These are phyloP conservation scores for Boechera stricta DNA, from an alignment of 345 rosid species.

Conservation along the genomic window DNA sequence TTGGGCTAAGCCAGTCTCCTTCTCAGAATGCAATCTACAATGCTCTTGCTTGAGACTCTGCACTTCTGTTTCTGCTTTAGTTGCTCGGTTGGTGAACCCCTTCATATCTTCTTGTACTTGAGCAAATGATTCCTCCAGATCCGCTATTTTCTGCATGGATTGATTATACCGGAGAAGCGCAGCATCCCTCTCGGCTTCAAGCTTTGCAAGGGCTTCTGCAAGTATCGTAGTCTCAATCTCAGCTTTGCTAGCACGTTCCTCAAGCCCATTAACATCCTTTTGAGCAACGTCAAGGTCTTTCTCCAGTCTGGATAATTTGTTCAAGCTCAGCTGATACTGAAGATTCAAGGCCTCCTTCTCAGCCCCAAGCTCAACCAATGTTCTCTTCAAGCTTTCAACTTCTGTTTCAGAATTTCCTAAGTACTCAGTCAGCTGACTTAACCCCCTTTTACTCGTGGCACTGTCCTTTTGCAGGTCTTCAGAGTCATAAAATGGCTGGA, in stretches of 20 bases:
- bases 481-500: constrained; percentile 45
- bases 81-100: constrained; percentile 56
- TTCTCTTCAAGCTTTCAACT: constrained; percentile 61
- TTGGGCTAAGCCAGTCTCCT: constrained; percentile 62
- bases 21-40: constrained; percentile 65
- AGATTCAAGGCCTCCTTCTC: constrained; percentile 72
- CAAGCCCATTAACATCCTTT: constrained; percentile 62
- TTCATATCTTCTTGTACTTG: constrained; percentile 57
- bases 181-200: constrained; percentile 80
- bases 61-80: constrained; percentile 68
- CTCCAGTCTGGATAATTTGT: constrained; percentile 69
- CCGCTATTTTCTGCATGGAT: constrained; percentile 66
- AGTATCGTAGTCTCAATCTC: constrained; percentile 74
- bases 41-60: constrained; percentile 62
- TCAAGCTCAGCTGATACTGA: constrained; percentile 69
- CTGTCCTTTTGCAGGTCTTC: constrained; percentile 52
- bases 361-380: constrained; percentile 68
- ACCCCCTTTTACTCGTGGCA: constrained; percentile 58
- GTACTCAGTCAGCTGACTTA: constrained; percentile 70
- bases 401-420: constrained; percentile 52
- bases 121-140: constrained; percentile 54
- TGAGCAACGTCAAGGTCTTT: constrained; percentile 65
- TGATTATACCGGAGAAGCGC: constrained; percentile 67
- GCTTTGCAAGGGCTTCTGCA: constrained; percentile 64
- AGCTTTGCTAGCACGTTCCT: constrained; percentile 76